Conservation (phyloP, 441 rosid genomes). For the Gossypium gossypioides region DNA sequence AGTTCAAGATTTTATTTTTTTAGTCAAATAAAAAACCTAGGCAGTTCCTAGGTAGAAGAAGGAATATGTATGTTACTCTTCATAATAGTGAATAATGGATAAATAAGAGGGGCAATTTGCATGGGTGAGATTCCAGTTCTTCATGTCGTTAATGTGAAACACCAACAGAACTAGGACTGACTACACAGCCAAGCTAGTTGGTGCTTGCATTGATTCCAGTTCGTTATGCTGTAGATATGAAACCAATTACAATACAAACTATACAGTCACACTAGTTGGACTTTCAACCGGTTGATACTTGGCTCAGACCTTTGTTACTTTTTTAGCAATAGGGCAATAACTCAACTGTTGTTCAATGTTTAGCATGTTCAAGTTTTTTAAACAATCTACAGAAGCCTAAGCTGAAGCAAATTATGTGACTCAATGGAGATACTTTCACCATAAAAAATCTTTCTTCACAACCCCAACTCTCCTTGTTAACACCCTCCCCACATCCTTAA, state of each 20-base stretch:
- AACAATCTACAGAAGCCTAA: constrained; percentile 6
- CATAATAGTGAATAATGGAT: neutral
- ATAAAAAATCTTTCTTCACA: neutral
- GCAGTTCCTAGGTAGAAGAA: neutral
- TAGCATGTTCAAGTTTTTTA: neutral
- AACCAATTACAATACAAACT: neutral
- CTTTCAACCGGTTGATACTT: neutral
- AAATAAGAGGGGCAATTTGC: neutral
- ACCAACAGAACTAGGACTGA: neutral
- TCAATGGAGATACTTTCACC: neutral
- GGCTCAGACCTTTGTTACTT: neutral
- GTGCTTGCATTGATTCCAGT: neutral
- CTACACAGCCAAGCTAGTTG: neutral
- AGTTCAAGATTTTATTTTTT: neutral
- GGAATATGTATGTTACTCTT: neutral
- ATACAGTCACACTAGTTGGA: neutral
- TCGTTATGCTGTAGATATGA: neutral
- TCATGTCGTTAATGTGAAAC: neutral
- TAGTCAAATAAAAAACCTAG: neutral
- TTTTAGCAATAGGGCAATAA: neutral
- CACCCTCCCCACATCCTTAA: neutral
- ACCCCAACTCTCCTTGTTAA: neutral
- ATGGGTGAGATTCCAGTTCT: neutral
- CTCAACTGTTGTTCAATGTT: neutral
- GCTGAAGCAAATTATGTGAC: neutral